Conservation (phyloP, 495 filamentous ascomycete genomes). For the Hypoxylon trugodes region DNA sequence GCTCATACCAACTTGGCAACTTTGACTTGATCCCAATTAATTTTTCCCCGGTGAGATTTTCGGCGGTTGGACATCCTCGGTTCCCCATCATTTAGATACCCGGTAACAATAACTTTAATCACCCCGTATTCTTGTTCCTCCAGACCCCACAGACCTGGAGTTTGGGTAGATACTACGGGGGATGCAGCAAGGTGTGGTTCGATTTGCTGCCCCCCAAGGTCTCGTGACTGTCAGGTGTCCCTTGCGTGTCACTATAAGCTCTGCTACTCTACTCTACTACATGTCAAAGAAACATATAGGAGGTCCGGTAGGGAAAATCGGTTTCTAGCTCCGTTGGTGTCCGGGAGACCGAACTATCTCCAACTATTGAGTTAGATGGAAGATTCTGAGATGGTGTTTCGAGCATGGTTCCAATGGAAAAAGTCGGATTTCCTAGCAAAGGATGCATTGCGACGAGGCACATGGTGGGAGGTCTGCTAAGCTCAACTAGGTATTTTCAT, state of each 20-base stretch:
- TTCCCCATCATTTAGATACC: neutral
- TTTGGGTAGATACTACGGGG: neutral
- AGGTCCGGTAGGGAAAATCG: neutral
- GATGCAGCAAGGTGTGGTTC: neutral
- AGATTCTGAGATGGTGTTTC: neutral
- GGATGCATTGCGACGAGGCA: constrained; percentile 7
- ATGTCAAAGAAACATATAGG: neutral
- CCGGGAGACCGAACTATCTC: constrained; percentile 9
- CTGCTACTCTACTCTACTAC: neutral
- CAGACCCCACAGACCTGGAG: neutral
- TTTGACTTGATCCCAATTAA: neutral
- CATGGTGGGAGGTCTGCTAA: constrained; percentile 3
- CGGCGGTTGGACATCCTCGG: neutral
- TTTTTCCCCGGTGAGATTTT: neutral
- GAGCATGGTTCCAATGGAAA: too few species aligned
- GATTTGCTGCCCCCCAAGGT: neutral
- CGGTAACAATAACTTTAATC: neutral
- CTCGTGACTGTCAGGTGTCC: constrained; percentile 2
- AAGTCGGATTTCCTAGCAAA: constrained; percentile 15
- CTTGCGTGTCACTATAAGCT: neutral
- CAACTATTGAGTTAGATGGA: constrained; percentile 1
- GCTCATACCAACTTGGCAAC: neutral
- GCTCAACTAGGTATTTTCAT: constrained; percentile 1
- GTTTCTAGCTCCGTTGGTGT: neutral
- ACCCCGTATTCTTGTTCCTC: constrained; percentile 1